A percentile compares a stretch with the other conserved stretches of the same genome.
phyloP scores from a whole-genome alignment of 129 eudicot species.

The Mikania micrantha region DNA sequence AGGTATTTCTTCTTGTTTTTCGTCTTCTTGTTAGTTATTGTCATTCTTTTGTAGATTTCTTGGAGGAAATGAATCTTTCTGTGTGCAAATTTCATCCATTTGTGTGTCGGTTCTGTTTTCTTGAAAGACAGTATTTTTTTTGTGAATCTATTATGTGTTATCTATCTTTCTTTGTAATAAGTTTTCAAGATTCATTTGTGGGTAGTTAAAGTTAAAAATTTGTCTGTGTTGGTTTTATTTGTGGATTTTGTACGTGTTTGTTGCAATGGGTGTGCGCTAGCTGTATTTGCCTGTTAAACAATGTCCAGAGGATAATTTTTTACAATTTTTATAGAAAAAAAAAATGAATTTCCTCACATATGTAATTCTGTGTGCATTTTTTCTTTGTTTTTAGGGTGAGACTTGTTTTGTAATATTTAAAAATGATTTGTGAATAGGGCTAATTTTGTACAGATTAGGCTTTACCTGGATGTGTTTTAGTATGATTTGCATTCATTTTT shows the following conservation, averaged over 20 bases:
- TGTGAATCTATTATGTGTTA: too few species aligned
- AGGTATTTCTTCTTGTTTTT: constrained; percentile 28
- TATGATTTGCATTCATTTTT: not conserved
- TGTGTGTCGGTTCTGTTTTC: not conserved
- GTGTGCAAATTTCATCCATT: not conserved
- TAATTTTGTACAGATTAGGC: constrained; percentile 2
- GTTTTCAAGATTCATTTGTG: constrained; percentile 8
- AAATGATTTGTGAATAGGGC: not conserved
- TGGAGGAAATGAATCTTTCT: not conserved
- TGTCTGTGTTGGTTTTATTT: not conserved
- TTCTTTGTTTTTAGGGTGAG: not conserved
- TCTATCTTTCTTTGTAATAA: not conserved
- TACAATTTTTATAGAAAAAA: not conserved
- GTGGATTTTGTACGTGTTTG: not conserved
- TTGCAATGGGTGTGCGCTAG: constrained; percentile 12
- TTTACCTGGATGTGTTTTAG: constrained; percentile 9
- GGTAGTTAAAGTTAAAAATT: constrained; percentile 1
- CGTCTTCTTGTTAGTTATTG: not conserved
- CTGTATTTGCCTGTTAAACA: not conserved
- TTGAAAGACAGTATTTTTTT: not conserved
- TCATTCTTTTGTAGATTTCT: not conserved
- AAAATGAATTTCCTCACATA: not conserved
- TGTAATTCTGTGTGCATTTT: not conserved
- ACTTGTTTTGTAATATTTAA: constrained; percentile 2
- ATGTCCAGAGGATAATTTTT: not conserved